Evolutionary conservation across 768 basidiomycete species (phyloP), one percentile per base, ranked within the genome.

Genomic region (Hirschioporus abietinus): DNA sequence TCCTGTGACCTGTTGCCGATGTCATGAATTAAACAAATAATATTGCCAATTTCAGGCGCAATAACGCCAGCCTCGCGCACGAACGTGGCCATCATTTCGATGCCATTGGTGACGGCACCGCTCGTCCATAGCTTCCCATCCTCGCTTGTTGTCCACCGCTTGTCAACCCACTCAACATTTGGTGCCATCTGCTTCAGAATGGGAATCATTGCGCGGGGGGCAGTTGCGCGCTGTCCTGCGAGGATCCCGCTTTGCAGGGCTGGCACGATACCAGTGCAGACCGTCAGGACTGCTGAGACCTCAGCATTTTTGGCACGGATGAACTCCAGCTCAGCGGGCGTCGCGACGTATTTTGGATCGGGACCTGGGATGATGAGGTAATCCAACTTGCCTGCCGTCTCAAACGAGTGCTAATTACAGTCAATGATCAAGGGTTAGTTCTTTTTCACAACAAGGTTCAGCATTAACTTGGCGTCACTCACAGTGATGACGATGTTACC

Each of bases 71-170:
- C 12, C 42, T 61, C 17, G 24, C 60, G 24, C 5, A 61, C 60
- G 23, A 25, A 61, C 30, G 60, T 15, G 15, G 60, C 60, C 60
- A 61, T 61, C 60, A 61, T 61, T 5, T 61, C 60, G 15, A 18
- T 3, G 1, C 60, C 60, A 23, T 61, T 61, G 6, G 60, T 61
- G 4, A 61, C 30, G 6, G 25, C 60, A 17, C 60, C 60, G 24
- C 25, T 25, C 15, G 25, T 7, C 60, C 60, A 61, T 3, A 61
- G 5, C 60, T 24, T 15, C 3, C 60, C 60, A 34, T 61, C 60
- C 15, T 15, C 25, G 20, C 42, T 52, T 20, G 42, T 15, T 15
- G 30, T 34, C 60, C 60, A 61, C 3, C 60, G 60, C 17, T 24
- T 61, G 25, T 61, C 60, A 17, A 25, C 60, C 60, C 60, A 61